Evolutionary conservation across 176 grass and related monocot species (phyloP), one percentile per base, ranked within the genome.

Genomic region (Musa troglodytarum): DNA sequence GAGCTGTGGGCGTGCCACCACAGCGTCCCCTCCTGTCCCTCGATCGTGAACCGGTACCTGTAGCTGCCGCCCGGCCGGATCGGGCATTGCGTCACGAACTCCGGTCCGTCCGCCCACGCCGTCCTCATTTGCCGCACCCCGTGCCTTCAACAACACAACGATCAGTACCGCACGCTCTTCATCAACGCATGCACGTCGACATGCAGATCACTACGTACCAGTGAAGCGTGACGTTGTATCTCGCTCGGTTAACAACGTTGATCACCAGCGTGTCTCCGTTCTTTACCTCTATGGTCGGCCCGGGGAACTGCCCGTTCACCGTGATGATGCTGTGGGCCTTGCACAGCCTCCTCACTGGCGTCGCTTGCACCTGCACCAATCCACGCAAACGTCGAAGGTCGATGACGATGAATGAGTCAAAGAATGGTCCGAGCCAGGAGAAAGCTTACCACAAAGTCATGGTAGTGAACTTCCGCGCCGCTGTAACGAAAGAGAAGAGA

Each of bases 1-100:
- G 91, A 94, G 81, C 88, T 94, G 70, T 96, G 92, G 1, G 92
- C 92, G 80, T 96, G 88, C 92, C 92, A 96, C 92, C 92, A 96
- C 59, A 96, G 74, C 25, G 88, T 96, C 78, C 92, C 92, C 68
- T 91, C 86, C 57, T 96, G 92, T 11, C 72, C 83, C 58, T 82
- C 26, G 63, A 95, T 76, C 20, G 88, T 95, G 78, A 95, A 90
- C 62, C 43, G 9, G 64, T 95, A 95, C 72, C 63, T 88, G 87
- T 95, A 90, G 81, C 91, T 95, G 21, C 84, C 83, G 17, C 88
- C 91, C 15, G 91, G 91, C 78, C 21, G 82, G 78, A 90, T 83
- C 43, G 91, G 88, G 77, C 91, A 94, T 78, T 94, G 91, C 23
- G 91, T 94, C 83, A 94, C 85, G 63, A 87, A 87, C 82, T 93